A percentile compares a stretch with the other conserved stretches of the same genome.
Conservation (phyloP, 345 rosid species). For the Cardiospermum halicacabum region DNA sequence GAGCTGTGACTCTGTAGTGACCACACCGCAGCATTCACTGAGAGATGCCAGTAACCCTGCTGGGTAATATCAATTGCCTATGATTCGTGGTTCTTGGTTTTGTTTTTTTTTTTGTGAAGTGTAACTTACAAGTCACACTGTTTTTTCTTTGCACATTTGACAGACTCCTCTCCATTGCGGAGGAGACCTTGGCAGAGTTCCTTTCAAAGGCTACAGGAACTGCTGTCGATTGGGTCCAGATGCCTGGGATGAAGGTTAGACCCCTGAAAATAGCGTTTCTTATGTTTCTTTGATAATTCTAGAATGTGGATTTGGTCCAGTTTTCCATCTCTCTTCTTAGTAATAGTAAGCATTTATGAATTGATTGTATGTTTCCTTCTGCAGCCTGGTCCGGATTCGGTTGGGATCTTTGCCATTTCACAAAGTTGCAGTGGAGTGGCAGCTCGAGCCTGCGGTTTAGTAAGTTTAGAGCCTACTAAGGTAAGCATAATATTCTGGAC, state of each 20-base stretch:
- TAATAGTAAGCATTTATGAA: not conserved
- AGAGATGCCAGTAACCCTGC: slow-evolving; percentile 98
- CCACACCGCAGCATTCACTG: slow-evolving; percentile 88
- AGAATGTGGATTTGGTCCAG: not conserved
- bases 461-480: slow-evolving; percentile 93
- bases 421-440: slow-evolving; percentile 99
- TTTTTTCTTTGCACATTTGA: slow-evolving; percentile 15
- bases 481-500: slow-evolving; percentile 25
- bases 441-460: slow-evolving; percentile 99
- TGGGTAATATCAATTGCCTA: slow-evolving; percentile 48
- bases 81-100: not conserved
- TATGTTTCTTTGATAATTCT: not conserved
- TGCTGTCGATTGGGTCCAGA: slow-evolving; percentile 99
- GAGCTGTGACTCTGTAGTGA: slow-evolving; percentile 93
- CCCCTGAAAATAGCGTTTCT: not conserved
- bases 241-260: slow-evolving; percentile 99
- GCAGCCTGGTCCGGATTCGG: slow-evolving; percentile 99
- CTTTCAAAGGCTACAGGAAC: slow-evolving; percentile 99
- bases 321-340: not conserved
- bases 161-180: slow-evolving; percentile 98
- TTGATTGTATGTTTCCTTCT: not conserved
- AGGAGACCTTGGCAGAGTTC: slow-evolving; percentile 99
- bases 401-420: slow-evolving; percentile 99
- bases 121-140: not conserved
- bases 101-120: not conserved